Conservation (phyloP, 495 filamentous ascomycete species). For the Niebla homalea region DNA sequence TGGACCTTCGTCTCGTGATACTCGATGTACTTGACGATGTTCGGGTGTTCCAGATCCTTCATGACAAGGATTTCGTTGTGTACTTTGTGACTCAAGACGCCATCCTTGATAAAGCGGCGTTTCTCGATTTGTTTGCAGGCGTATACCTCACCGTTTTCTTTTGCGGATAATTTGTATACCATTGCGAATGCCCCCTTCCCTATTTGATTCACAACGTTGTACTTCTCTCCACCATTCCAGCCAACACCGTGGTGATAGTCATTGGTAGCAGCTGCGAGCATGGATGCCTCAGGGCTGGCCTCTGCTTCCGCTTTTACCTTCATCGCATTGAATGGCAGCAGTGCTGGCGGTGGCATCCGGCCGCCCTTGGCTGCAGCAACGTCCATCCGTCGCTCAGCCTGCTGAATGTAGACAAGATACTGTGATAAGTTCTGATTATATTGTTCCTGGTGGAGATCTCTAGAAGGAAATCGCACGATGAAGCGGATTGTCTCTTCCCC, state of each 20-base stretch:
- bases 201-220: slow-evolving; percentile 67
- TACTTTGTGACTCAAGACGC: slow-evolving; percentile 67
- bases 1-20: slow-evolving; percentile 63
- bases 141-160: slow-evolving; percentile 62
- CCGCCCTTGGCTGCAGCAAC: background rate
- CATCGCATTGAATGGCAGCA: slow-evolving; percentile 3
- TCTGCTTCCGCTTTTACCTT: background rate
- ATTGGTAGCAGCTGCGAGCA: slow-evolving; percentile 17
- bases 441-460: slow-evolving; percentile 42
- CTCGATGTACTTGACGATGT: slow-evolving; percentile 84
- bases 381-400: slow-evolving; percentile 16
- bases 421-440: slow-evolving; percentile 46
- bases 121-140: slow-evolving; percentile 91
- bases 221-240: slow-evolving; percentile 72
- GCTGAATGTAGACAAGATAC: slow-evolving; percentile 31
- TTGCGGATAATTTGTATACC: slow-evolving; percentile 73
- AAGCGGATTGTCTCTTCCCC: slow-evolving; percentile 51
- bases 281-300: slow-evolving; percentile 4
- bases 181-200: slow-evolving; percentile 90
- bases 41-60: slow-evolving; percentile 58
- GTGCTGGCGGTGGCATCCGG: background rate
- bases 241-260: slow-evolving; percentile 42
- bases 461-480: slow-evolving; percentile 68
- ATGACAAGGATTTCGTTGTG: slow-evolving; percentile 95
- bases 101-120: slow-evolving; percentile 76